Conservation (phyloP, 495 filamentous ascomycete genomes). For the Aspergillus indologenus region DNA sequence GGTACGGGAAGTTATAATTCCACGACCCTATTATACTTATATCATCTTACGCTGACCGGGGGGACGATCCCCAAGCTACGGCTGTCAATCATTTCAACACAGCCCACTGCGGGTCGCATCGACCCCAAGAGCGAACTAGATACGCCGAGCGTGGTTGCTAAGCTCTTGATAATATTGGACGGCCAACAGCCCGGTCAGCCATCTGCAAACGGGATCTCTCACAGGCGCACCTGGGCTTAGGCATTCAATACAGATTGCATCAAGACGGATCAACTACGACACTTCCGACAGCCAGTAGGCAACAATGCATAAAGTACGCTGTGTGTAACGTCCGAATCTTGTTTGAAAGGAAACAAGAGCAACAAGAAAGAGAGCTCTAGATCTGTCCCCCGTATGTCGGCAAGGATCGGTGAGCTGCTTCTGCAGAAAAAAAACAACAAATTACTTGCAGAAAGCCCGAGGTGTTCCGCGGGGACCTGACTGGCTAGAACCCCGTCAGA, state of each 20-base stretch:
- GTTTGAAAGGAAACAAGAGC: not conserved
- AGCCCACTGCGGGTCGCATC: not conserved
- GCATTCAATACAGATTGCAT: not conserved
- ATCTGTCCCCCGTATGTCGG: constrained; percentile 16
- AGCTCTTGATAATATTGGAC: not conserved
- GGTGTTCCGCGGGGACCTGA: constrained; percentile 8
- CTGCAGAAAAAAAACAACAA: constrained; percentile 12
- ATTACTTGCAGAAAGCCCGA: constrained; percentile 18
- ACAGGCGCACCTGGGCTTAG: not conserved
- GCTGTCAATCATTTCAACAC: not conserved
- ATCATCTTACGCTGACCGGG: not conserved
- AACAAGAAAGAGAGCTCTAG: constrained; percentile 1
- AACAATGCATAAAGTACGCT: not conserved
- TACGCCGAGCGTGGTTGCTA: not conserved
- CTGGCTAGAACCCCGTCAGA: constrained; percentile 3
- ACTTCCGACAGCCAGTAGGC: not conserved
- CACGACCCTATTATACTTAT: not conserved
- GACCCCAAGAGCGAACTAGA: not conserved
- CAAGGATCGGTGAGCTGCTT: constrained; percentile 16
- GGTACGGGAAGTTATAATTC: not conserved
- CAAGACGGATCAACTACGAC: not conserved
- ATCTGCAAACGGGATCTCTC: not conserved
- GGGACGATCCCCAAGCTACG: not conserved
- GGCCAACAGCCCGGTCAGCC: not conserved
- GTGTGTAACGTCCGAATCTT: not conserved